Percentiles rank a stretch among this genome's conserved stretches.
Evolutionary conservation across 208 protist genomes (phyloP).

Genomic region (Blechomonas ayalai): DNA sequence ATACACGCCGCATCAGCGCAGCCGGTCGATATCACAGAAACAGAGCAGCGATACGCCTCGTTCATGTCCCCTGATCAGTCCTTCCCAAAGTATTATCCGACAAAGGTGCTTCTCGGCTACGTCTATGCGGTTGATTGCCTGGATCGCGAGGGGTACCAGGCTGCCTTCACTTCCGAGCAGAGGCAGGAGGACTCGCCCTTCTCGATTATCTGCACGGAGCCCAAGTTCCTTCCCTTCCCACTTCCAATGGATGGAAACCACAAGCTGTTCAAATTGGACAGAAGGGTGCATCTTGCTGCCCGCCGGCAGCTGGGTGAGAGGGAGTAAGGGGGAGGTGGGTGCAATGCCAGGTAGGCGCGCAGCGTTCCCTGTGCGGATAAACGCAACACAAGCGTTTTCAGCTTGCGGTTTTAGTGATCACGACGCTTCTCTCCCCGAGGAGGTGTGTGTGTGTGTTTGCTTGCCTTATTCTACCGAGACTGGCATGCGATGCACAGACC

Average conservation of each 20-base stretch:
- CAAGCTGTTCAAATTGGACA: conserved; percentile 85
- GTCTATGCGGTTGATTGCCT: conserved; percentile 83
- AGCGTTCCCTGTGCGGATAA: not conserved
- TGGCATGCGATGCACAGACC: too few relatives aligned
- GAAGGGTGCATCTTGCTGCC: conserved; percentile 56
- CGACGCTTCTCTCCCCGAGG: not conserved
- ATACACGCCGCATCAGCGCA: conserved; percentile 78
- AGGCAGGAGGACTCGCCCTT: conserved; percentile 79
- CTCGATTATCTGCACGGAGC: conserved; percentile 82
- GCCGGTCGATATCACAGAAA: conserved; percentile 54
- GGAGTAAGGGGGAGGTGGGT: conserved; percentile 1
- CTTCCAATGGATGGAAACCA: conserved; percentile 86
- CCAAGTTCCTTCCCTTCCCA: conserved; percentile 67
- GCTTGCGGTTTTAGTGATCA: not conserved
- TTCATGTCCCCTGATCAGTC: conserved; percentile 32
- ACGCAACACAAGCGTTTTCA: not conserved
- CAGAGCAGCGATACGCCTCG: conserved; percentile 63
- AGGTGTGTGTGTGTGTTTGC: conserved; percentile 2
- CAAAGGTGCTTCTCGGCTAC: conserved; percentile 82
- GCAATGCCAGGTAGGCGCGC: not conserved
- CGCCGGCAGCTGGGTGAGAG: conserved; percentile 74
- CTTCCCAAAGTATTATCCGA: conserved; percentile 88
- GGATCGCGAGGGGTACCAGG: conserved; percentile 50
- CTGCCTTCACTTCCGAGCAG: conserved; percentile 33
- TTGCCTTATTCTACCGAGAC: too few relatives aligned